Evolutionary conservation across 164 flowering plant species (phyloP), one percentile per base, ranked within the genome.

Genomic region (Piper betle): DNA sequence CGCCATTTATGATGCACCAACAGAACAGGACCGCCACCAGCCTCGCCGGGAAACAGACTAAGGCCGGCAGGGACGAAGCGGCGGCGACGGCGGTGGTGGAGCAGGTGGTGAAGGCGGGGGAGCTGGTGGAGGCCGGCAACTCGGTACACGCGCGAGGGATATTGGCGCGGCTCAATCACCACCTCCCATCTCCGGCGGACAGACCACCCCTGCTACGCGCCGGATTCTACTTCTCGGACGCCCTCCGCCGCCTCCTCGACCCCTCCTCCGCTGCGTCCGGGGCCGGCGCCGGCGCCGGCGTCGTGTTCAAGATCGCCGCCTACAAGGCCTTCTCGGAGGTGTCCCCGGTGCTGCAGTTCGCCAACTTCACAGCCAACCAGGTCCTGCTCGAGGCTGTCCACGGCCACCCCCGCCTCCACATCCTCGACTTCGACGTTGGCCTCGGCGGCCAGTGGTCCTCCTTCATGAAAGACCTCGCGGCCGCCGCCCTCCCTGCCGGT

Each of bases 161-260:
- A 94, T 94, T 94, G 99, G 99, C 99, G 96, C 97, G 97, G 99
- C 98, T 93, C 98, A 93, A 93, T 93, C 98, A 93, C 84, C 98
- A 90, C 83, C 90, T 86, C 81, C 38, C 91, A 65, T 46, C 91
- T 65, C 90, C 82, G 0, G 65, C 72, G 39, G 90, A 86, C 66
- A 86, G 86, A 84, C 89, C 93, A 69, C 75, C 96, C 70, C 75
- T 84, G 19, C 65, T 71, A 3, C 75, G 93, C 83, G 91, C 87
- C 55, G 88, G 93, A 74, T 86, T 82, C 75, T 86, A 80, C 73
- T 80, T 77, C 81, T 84, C 83, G 79, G 93, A 86, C 71, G 91
- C 93, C 48, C 72, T 87, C 62, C 82, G 72, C 58, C 66, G 76
- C 62, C 82, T 85, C 61, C 78, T 74, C 58, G 76, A 65, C 73